phyloP scores from a whole-genome alignment of 2,329 filamentous ascomycete genomes.

The Clonostachys solani region DNA sequence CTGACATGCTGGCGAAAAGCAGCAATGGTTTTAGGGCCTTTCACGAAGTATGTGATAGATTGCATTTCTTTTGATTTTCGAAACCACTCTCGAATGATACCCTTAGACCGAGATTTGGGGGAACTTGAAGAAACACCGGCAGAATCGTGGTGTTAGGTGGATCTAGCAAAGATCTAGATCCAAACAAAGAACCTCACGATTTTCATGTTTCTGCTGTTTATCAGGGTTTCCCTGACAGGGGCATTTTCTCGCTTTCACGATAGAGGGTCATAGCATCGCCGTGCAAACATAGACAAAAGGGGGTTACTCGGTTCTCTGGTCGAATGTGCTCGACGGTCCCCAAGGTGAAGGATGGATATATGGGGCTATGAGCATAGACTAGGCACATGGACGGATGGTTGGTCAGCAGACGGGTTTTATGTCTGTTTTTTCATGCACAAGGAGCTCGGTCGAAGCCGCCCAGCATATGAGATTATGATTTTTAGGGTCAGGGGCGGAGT shows the following conservation, averaged over 20 bases:
- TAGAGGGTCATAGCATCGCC: slow-evolving; percentile 41
- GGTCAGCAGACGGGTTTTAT: slow-evolving; percentile 8
- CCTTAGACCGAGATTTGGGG: slow-evolving; percentile 36
- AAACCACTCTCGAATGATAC: slow-evolving; percentile 37
- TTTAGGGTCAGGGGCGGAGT: slow-evolving; percentile 17
- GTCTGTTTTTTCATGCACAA: slow-evolving; percentile 5
- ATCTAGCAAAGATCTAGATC: slow-evolving; percentile 25
- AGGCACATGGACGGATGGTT: slow-evolving; percentile 18
- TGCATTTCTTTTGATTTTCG: slow-evolving; percentile 38
- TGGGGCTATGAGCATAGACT: not conserved
- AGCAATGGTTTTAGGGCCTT: slow-evolving; percentile 30
- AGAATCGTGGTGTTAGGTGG: slow-evolving; percentile 27
- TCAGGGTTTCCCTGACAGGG: slow-evolving; percentile 25
- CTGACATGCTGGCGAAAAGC: slow-evolving; percentile 24
- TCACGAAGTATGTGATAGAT: slow-evolving; percentile 38
- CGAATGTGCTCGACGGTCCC: slow-evolving; percentile 27
- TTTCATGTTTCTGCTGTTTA: slow-evolving; percentile 31
- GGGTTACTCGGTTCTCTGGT: slow-evolving; percentile 60
- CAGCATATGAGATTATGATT: slow-evolving; percentile 24
- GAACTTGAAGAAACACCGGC: slow-evolving; percentile 27
- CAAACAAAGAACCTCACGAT: slow-evolving; percentile 24
- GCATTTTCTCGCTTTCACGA: slow-evolving; percentile 34
- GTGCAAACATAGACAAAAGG: slow-evolving; percentile 59
- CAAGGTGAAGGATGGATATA: slow-evolving; percentile 17
- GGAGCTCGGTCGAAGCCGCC: slow-evolving; percentile 30